A percentile compares a stretch with the other conserved stretches of the same genome.
Conservation (phyloP, 139 green algal species). For the Coelastrella sp. region DNA sequence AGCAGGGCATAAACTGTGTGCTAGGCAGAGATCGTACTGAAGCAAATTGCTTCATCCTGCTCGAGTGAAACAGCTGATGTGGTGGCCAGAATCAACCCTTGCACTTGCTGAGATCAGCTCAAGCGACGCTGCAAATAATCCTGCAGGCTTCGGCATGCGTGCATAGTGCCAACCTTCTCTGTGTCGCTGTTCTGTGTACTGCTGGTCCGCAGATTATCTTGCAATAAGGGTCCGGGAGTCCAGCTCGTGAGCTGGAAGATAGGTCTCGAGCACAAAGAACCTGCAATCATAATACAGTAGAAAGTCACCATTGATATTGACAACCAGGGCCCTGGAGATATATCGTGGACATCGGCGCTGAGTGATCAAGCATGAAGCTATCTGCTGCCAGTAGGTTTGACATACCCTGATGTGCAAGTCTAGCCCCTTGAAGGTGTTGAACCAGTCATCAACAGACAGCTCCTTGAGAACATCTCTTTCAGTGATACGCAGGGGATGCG, state of each 20-base stretch:
- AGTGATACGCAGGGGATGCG: conserved; percentile 42
- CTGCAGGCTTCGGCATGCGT: too few species aligned
- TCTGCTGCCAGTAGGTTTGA: neutral
- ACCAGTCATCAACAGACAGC: conserved; percentile 35
- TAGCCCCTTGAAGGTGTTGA: conserved; percentile 29
- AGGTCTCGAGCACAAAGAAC: conserved; percentile 36
- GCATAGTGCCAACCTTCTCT: conserved; percentile 5
- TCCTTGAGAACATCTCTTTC: conserved; percentile 40
- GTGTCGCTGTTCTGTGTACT: conserved; percentile 21
- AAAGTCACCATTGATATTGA: too few species aligned
- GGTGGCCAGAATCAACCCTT: too few species aligned
- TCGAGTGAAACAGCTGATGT: too few species aligned
- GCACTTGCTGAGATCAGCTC: too few species aligned
- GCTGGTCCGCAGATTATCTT: conserved; percentile 33
- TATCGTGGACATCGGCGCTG: neutral
- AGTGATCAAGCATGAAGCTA: neutral
- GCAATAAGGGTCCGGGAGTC: conserved; percentile 44
- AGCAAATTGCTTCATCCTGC: too few species aligned
- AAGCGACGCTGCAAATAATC: too few species aligned
- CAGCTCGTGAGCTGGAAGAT: neutral
- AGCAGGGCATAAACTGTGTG: too few species aligned
- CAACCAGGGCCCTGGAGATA: too few species aligned
- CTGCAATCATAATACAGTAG: neutral
- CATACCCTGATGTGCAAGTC: conserved; percentile 46
- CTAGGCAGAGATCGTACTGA: too few species aligned